Percentiles rank a stretch among this genome's conserved stretches.
phyloP scores from a whole-genome alignment of 2,329 filamentous ascomycete genomes.

The Huntiella omanensis region DNA sequence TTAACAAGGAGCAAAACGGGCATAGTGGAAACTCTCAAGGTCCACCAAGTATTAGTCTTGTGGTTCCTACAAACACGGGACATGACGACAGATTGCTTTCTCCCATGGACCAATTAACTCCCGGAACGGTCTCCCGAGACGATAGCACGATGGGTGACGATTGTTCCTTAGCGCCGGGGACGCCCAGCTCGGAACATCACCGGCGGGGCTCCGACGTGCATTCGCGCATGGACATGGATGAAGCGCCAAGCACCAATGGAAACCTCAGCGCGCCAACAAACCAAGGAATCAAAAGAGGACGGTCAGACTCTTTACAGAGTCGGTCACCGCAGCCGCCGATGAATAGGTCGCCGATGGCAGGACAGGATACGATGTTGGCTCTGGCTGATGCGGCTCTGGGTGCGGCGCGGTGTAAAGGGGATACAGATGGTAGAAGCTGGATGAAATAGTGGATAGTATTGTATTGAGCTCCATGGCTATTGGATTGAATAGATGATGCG shows the following conservation, averaged over 20 bases:
- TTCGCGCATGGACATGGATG: slow-evolving; percentile 9
- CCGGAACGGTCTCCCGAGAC: slow-evolving; percentile 7
- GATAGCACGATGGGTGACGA: slow-evolving; percentile 9
- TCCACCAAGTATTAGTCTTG: slow-evolving; percentile 6
- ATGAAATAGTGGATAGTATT: no score
- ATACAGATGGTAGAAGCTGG: no score
- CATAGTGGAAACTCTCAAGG: not conserved
- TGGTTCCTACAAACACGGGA: slow-evolving; percentile 6
- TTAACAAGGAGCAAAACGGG: slow-evolving; percentile 5
- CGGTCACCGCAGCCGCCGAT: slow-evolving; percentile 6
- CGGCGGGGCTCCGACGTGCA: slow-evolving; percentile 4
- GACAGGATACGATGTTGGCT: slow-evolving; percentile 2
- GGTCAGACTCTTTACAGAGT: slow-evolving; percentile 7
- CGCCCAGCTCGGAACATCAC: slow-evolving; percentile 8
- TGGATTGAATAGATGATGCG: no score
- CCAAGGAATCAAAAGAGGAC: not conserved
- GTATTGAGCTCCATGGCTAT: no score
- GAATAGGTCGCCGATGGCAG: slow-evolving; percentile 1
- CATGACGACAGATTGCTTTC: slow-evolving; percentile 9
- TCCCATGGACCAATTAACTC: slow-evolving; percentile 9
- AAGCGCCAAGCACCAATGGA: not conserved
- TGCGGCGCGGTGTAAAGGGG: not conserved
- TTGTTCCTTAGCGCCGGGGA: slow-evolving; percentile 8
- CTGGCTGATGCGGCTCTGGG: slow-evolving; percentile 9
- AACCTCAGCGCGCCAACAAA: no score